Base-by-base conservation (phyloP, 1,284 basidiomycete genomes). In the Peniophora sp. region DNA sequence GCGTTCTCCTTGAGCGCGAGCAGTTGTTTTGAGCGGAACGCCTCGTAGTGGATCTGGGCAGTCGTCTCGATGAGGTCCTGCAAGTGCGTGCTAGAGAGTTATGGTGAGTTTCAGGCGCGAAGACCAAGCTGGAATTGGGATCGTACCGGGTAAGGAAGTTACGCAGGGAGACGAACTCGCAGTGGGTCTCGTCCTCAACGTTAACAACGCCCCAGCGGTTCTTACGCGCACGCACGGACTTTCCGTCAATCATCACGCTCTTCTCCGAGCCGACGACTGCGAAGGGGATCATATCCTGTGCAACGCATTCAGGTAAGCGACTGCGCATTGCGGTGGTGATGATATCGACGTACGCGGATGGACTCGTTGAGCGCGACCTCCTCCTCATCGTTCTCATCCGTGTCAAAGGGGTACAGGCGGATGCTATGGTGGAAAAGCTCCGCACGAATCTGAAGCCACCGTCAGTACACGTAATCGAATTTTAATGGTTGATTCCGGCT, bases 31-130 rank as follows among this genome's bases (percentile, higher is more conserved):
- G 91, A 95, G 58, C 96, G 85, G 89, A 99, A 99, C 8, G 95
- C 94, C 77, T 99, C 97, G 71, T 99, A 99, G 72, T 99, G 97
- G 67, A 97, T 97, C 70, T 96, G 91, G 8, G 95, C 92, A 2
- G 96, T 99, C 51, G 96, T 97, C 77, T 99, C 96, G 67, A 99
- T 98, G 61, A 99, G 73, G 67, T 99, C 97, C 70, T 99, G 97
- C 62, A 99, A 72, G 71, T 99, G 96, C 27, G 96, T 96, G 69
- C 94, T 88, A 52, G 42, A 48, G 18, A 35, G 41, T 23, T 48
- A 20, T 9, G 14, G 47, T 3, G 20, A 42, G 42, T 34, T 22
- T 45, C 41, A 24, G 23, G 50, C 47, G 15, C 34, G 20, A 24
- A 22, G 12, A 52, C n/a, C 24, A 3, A 49, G 44, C 35, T 53